A percentile compares a stretch with the other conserved stretches of the same genome.
Evolutionary conservation across 2,329 filamentous ascomycete species (phyloP).

Genomic region (Hypoxylon rubiginosum): DNA sequence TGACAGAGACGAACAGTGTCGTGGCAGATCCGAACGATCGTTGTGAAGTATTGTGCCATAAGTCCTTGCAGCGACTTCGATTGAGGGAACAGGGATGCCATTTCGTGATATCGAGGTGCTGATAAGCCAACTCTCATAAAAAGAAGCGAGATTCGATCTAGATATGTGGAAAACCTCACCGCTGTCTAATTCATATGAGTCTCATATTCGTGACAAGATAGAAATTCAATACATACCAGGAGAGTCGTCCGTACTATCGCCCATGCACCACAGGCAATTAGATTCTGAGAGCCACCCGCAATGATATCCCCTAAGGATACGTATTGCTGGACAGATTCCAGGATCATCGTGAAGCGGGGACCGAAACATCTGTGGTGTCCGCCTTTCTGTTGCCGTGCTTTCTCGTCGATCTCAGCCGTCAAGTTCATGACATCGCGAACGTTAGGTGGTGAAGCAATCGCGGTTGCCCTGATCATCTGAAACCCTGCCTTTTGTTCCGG

Average conservation of each 20-base stretch:
- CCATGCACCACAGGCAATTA: constrained; percentile 62
- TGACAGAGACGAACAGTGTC: constrained; percentile 51
- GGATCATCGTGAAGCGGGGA: constrained; percentile 57
- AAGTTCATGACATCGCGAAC: constrained; percentile 57
- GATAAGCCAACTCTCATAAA: constrained; percentile 58
- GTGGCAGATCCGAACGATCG: constrained; percentile 57
- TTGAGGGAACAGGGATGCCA: constrained; percentile 56
- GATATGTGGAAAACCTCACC: constrained; percentile 50
- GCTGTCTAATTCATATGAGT: constrained; percentile 47
- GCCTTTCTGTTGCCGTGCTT: constrained; percentile 44
- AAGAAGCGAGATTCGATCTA: constrained; percentile 57
- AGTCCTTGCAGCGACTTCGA: constrained; percentile 54
- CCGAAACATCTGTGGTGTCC: constrained; percentile 54
- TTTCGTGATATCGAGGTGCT: constrained; percentile 56
- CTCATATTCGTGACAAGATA: neutral
- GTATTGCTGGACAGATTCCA: constrained; percentile 59
- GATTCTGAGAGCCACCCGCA: constrained; percentile 59
- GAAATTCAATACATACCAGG: constrained; percentile 50
- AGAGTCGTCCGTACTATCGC: constrained; percentile 58
- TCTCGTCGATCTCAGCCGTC: constrained; percentile 55
- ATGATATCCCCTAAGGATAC: constrained; percentile 58
- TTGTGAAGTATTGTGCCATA: constrained; percentile 58
- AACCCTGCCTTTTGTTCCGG: constrained; percentile 54
- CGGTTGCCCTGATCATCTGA: constrained; percentile 36
- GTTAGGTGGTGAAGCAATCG: constrained; percentile 46